These are phyloP conservation scores for Pythium guiyangense DNA, from an alignment of 352 stramenopile genomes.

Conservation along the genomic window DNA sequence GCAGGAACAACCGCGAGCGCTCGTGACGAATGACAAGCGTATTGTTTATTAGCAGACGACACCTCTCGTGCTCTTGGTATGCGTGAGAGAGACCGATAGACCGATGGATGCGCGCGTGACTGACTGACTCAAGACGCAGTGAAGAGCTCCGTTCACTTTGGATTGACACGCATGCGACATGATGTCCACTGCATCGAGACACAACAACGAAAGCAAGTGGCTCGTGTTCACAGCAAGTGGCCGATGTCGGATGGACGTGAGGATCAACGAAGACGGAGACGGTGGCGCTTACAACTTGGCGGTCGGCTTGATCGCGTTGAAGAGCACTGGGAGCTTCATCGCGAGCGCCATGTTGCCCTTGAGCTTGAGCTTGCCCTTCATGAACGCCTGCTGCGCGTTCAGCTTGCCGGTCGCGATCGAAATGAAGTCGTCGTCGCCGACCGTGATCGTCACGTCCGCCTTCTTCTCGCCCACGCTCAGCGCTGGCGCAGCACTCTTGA, in stretches of 20 bases:
- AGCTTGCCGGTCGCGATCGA: slow-evolving; percentile 82
- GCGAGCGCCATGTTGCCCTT: slow-evolving; percentile 95
- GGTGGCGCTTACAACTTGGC: slow-evolving; percentile 59
- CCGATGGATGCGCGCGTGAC: too few species aligned
- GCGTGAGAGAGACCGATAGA: too few species aligned
- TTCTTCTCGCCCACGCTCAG: slow-evolving; percentile 64
- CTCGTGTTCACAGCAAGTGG: too few species aligned
- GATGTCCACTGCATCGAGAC: too few species aligned
- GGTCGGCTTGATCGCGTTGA: slow-evolving; percentile 85
- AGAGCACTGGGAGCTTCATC: slow-evolving; percentile 93
- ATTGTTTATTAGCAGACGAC: slow-evolving; percentile 14
- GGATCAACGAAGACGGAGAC: too few species aligned
- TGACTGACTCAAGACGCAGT: too few species aligned
- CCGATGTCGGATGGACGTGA: background rate
- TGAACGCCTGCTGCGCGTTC: slow-evolving; percentile 92
- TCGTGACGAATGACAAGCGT: slow-evolving; percentile 5
- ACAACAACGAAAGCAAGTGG: too few species aligned
- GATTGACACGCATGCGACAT: too few species aligned
- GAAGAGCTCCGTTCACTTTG: too few species aligned
- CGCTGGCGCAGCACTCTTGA: slow-evolving; percentile 55
- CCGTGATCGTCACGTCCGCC: slow-evolving; percentile 74
- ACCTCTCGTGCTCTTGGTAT: too few species aligned
- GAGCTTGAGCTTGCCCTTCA: slow-evolving; percentile 95
- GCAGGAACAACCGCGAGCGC: slow-evolving; percentile 2
- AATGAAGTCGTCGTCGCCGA: slow-evolving; percentile 76